Evolutionary conservation across 129 eudicot genomes (phyloP), one percentile per base, ranked within the genome.

Genomic region (Heracleum sosnowskyi): DNA sequence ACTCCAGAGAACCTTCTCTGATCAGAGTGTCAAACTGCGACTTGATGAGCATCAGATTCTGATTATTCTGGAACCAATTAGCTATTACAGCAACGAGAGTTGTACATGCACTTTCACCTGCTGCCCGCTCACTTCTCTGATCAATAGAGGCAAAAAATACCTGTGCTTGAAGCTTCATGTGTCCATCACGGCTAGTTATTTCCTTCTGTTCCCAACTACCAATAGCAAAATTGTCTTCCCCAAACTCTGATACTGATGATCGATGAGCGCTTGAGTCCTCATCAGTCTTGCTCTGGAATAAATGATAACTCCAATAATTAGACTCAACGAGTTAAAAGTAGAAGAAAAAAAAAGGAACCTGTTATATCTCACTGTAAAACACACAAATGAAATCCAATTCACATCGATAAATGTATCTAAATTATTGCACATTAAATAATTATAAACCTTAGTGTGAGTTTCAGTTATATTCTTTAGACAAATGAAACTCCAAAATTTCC

Each of bases 21-120:
- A 89, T 87, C 28, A 89, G 11, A 64, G 39, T 33, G 26, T 64
- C 71, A 31, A 64, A 64, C 39, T 64, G 71, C 22, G 71, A 64
- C 79, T 87, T 89, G n/a, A 82, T 78, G 36, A 89, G 94, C 88
- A 89, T 82, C 44, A 81, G 84, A n/a, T 79, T 69, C 74, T 13
- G 47, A 77, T 85, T 87, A 31, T 79, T 78, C 51, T 85, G 91
- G 80, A 89, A 75, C 89, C 89, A 87, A 75, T 82, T 76, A 28
- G 94, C 91, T 5, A 89, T 87, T 2, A 82, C 90, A 69, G 89
- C 88, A 11, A 83, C 89, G 53, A 89, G 81, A n/a, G 86, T 74
- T 10, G 94, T 87, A 84, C 94, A 89, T 4, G 94, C 94, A 63
- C 94, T 87, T 49, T 87, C 88, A 31, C 94, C 94, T 0, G 85